Evolutionary conservation across 495 filamentous ascomycete genomes (phyloP).

Genomic region (Cryomyces minteri): DNA sequence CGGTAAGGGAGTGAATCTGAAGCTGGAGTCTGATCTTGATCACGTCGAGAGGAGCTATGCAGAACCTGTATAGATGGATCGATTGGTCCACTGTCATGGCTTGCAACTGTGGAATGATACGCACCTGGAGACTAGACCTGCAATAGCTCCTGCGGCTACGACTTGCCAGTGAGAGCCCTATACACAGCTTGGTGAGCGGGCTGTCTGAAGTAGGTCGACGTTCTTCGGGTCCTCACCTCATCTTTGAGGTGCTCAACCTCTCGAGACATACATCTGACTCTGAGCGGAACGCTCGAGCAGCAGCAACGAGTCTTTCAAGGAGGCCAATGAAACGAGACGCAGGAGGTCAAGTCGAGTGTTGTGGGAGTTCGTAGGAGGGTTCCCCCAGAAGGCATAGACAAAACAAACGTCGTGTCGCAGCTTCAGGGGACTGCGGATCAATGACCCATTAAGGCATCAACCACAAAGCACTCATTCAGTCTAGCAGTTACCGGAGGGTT

Average conservation of each 20-base stretch:
- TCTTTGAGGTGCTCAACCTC: slow-evolving; percentile 64
- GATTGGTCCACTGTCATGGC: not conserved
- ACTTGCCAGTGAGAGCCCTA: slow-evolving; percentile 73
- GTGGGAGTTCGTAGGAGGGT: no score
- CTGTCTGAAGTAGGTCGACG: slow-evolving; percentile 1
- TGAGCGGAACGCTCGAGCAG: no score
- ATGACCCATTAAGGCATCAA: no score
- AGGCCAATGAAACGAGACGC: no score
- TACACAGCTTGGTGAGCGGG: slow-evolving; percentile 3
- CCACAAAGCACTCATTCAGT: no score
- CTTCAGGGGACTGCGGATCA: no score
- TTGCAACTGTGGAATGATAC: not conserved
- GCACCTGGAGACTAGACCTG: slow-evolving; percentile 76
- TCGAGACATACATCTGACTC: slow-evolving; percentile 46
- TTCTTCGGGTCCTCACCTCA: slow-evolving; percentile 37
- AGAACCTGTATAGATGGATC: slow-evolving; percentile 36
- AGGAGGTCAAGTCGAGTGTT: no score
- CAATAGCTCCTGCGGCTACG: slow-evolving; percentile 64
- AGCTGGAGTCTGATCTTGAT: slow-evolving; percentile 94
- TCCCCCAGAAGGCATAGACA: no score
- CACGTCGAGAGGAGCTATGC: slow-evolving; percentile 83
- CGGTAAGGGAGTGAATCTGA: slow-evolving; percentile 62
- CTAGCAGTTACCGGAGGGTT: no score
- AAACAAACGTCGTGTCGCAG: no score
- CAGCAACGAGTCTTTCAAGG: no score